Evolutionary conservation across 2,329 filamentous ascomycete genomes (phyloP), one percentile per base, ranked within the genome.

Genomic region (Ophiostoma fasciatum): DNA sequence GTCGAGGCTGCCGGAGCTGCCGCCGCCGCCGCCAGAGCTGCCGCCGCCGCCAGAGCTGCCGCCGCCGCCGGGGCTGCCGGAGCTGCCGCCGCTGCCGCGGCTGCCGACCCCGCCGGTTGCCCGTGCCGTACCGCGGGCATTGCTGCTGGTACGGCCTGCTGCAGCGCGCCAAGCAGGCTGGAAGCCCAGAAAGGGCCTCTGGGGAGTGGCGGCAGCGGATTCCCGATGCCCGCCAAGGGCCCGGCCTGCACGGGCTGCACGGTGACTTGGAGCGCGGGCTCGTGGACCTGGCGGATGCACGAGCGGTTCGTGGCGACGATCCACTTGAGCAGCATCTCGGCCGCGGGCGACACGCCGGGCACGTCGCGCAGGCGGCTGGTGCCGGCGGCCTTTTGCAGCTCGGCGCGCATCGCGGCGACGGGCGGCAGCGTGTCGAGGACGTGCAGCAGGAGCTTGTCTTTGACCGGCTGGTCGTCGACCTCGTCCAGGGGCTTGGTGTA

Each of bases 251-350:
- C n/a, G n/a, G n/a, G n/a, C n/a, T n/a, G n/a, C n/a, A n/a, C n/a
- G n/a, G n/a, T n/a, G n/a, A n/a, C n/a, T 4, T 25, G 25, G 8
- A 28, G 30, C 9, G 38, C 35, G 12, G 41, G 49, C 8, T 57
- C 56, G 29, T 78, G 73, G 13, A 90, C 76, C 46, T 88, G 76
- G 31, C 88, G 65, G 41, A 94, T 90, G 46, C 78, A 87, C 1
- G 87, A 88, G 31, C 83, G 68, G 48, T 94, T 94, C 0, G 85
- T 93, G 1, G 85, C 82, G 39, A 94, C 72, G 42, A 94, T 82
- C 87, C 87, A 94, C 35, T 82, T 70, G 15, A 94, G 59, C 0
- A 93, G 55, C 15, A 74, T 70, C 4, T 82, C 56, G 1, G 77
- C 71, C 7, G 80, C 68, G 3, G 72, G 68, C 1, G 77, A 70